A percentile compares a stretch with the other conserved stretches of the same genome.
These are phyloP conservation scores for Primulina eburnea DNA, from an alignment of 257 asterid genomes.

Conservation along the genomic window DNA sequence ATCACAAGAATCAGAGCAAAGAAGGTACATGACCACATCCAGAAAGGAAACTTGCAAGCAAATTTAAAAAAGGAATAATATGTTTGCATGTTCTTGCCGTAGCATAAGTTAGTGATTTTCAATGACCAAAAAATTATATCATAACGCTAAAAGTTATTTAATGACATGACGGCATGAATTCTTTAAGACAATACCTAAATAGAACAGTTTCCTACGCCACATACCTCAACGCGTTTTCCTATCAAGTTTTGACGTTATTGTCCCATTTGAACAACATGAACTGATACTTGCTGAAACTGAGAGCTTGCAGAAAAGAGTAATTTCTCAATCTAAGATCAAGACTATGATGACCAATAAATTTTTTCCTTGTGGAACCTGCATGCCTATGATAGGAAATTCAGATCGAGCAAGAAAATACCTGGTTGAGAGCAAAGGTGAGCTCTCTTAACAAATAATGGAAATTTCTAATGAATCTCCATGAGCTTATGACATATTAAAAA, in stretches of 20 bases:
- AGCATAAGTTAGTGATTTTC: no score
- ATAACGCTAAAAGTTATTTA: no score
- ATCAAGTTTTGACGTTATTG: slow-evolving; percentile 5
- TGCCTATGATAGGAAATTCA: slow-evolving; percentile 39
- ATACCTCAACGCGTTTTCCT: not conserved
- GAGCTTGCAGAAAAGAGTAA: slow-evolving; percentile 79
- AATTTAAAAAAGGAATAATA: no score
- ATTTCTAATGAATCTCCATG: not conserved
- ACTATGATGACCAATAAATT: no score
- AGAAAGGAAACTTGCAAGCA: not conserved
- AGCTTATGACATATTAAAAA: no score
- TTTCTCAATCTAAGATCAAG: not conserved
- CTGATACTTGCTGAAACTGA: slow-evolving; percentile 81
- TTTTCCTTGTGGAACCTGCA: slow-evolving; percentile 13
- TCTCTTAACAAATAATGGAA: not conserved
- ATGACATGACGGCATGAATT: no score
- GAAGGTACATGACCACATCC: slow-evolving; percentile 39
- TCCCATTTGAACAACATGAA: slow-evolving; percentile 62
- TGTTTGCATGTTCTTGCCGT: no score
- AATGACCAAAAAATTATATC: no score
- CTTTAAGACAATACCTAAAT: no score
- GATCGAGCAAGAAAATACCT: slow-evolving; percentile 82
- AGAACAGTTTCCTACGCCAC: not conserved
- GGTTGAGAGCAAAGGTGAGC: slow-evolving; percentile 74
- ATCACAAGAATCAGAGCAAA: slow-evolving; percentile 67